phyloP scores from a whole-genome alignment of 2,329 filamentous ascomycete species.

The Hymenoscyphus scutula region DNA sequence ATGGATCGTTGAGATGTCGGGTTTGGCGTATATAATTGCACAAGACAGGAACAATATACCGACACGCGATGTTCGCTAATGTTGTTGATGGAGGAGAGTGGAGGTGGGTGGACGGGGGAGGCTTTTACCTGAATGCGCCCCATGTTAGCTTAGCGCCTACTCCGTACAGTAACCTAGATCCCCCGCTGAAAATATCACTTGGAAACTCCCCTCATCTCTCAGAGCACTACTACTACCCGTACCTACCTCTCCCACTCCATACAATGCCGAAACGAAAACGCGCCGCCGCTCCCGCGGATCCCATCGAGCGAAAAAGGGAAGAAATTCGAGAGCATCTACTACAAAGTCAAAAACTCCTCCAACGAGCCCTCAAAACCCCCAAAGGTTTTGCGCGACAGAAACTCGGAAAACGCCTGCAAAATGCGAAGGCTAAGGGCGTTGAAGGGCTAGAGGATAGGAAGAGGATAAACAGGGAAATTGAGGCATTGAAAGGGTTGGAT shows the following conservation, averaged over 20 bases:
- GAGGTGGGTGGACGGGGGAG: too few relatives aligned
- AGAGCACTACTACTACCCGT: too few relatives aligned
- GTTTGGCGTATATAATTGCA: too few relatives aligned
- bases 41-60: too few relatives aligned
- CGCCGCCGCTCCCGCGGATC: slow-evolving; percentile 40
- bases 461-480: slow-evolving; percentile 61
- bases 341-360: slow-evolving; percentile 58
- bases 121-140: too few relatives aligned
- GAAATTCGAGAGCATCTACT: slow-evolving; percentile 49
- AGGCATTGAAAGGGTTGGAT: slow-evolving; percentile 50
- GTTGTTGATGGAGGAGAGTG: too few relatives aligned
- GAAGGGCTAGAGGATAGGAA: slow-evolving; percentile 49
- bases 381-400: slow-evolving; percentile 80
- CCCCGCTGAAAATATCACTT: too few relatives aligned
- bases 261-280: slow-evolving; percentile 60
- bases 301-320: slow-evolving; percentile 28
- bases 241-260: not conserved
- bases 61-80: too few relatives aligned
- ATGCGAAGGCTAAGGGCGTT: slow-evolving; percentile 43
- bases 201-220: too few relatives aligned
- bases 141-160: too few relatives aligned
- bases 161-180: too few relatives aligned
- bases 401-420: slow-evolving; percentile 56
- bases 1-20: too few relatives aligned
- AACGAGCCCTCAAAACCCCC: slow-evolving; percentile 66